Evolutionary conservation across 2,329 filamentous ascomycete species (phyloP).

Genomic region (Botrytis porri): DNA sequence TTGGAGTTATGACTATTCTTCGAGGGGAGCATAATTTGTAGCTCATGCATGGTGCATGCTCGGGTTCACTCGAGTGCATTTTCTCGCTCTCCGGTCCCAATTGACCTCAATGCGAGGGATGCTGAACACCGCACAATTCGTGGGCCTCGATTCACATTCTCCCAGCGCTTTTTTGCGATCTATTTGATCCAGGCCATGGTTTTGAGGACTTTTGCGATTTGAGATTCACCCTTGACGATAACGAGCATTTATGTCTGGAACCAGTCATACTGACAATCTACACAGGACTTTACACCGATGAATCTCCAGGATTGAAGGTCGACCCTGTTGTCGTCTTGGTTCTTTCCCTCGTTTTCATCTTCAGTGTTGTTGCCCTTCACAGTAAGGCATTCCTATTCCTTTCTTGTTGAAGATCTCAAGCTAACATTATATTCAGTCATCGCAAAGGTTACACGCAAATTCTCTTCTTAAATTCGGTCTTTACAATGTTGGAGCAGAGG

Average conservation of each 20-base stretch:
- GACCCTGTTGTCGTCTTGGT: constrained; percentile 97
- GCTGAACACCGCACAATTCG: neutral
- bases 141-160: neutral
- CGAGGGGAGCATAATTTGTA: neutral
- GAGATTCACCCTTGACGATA: neutral
- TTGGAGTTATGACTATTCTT: neutral
- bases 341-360: constrained; percentile 95
- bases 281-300: constrained; percentile 90
- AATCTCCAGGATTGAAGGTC: constrained; percentile 95
- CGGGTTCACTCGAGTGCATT: neutral
- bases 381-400: constrained; percentile 57
- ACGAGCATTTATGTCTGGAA: neutral
- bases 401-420: neutral
- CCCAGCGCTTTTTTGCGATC: too few species aligned
- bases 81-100: neutral
- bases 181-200: neutral
- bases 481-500: constrained; percentile 14
- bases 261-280: constrained; percentile 18
- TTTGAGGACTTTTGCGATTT: neutral
- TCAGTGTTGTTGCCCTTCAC: constrained; percentile 95
- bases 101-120: neutral
- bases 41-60: neutral
- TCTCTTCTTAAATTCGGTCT: constrained; percentile 48
- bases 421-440: constrained; percentile 61
- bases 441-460: constrained; percentile 89